Evolutionary conservation across 139 green algal genomes (phyloP).

Genomic region (Picochlorum sp.): DNA sequence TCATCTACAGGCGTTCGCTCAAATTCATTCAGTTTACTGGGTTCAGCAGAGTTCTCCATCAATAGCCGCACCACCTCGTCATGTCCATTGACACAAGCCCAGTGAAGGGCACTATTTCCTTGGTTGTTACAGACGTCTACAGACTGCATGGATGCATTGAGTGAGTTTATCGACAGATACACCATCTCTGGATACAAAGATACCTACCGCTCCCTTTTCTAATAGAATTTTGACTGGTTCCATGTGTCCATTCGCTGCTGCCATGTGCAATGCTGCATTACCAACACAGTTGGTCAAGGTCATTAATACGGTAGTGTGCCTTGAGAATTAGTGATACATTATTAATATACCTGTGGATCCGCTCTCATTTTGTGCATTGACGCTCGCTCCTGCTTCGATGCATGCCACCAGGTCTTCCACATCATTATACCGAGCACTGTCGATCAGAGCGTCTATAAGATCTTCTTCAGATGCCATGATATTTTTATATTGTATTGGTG

Average conservation of each 20-base stretch:
- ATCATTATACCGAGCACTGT: constrained; percentile 67
- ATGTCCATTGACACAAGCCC: constrained; percentile 69
- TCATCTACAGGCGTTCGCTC: constrained; percentile 61
- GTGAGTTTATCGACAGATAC: too few species aligned
- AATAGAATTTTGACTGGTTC: constrained; percentile 46
- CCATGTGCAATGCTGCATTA: constrained; percentile 69
- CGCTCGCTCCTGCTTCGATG: constrained; percentile 23
- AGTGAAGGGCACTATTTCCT: constrained; percentile 73
- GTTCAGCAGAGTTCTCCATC: constrained; percentile 40
- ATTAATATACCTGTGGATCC: constrained; percentile 39
- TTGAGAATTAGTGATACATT: neutral
- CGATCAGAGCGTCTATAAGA: constrained; percentile 48
- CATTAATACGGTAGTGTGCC: neutral
- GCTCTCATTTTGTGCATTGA: constrained; percentile 33
- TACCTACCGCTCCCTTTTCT: constrained; percentile 48
- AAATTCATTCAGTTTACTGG: constrained; percentile 47
- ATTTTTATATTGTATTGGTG: neutral
- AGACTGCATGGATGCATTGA: constrained; percentile 26
- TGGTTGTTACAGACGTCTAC: constrained; percentile 40
- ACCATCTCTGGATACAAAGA: neutral
- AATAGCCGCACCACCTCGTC: constrained; percentile 40
- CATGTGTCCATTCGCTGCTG: constrained; percentile 61
- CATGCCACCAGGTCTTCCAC: constrained; percentile 44
- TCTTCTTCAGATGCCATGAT: constrained; percentile 11
- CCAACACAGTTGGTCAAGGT: neutral